Conservation (phyloP, 176 grass and related monocot species). For the Saccharum officinarum region DNA sequence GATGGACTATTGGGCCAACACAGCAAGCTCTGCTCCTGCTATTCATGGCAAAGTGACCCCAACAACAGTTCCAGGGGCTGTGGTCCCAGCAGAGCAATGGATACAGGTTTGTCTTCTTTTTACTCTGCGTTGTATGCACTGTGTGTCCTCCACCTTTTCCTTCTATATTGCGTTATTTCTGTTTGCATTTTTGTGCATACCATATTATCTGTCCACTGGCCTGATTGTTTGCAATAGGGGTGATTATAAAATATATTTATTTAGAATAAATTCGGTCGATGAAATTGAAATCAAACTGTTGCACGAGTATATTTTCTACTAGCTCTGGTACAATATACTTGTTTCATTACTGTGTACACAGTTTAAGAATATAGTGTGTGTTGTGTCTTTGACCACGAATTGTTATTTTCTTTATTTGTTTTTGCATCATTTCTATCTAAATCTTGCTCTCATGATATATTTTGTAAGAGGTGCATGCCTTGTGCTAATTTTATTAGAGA, state of each 20-base stretch:
- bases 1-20: conserved; percentile 78
- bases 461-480: not conserved
- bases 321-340: not conserved
- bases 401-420: not conserved
- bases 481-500: not conserved
- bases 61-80: conserved; percentile 47
- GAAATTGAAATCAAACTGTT: conserved; percentile 21
- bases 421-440: not conserved
- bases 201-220: not conserved
- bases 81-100: conserved; percentile 70
- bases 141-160: not conserved
- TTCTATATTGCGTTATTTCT: conserved; percentile 20
- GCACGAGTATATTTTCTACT: conserved; percentile 1
- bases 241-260: conserved; percentile 1
- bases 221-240: not conserved
- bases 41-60: conserved; percentile 51
- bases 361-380: not conserved
- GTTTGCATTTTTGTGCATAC: conserved; percentile 1
- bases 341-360: not conserved
- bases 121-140: conserved; percentile 10
- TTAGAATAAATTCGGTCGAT: conserved; percentile 5
- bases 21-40: conserved; percentile 50
- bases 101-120: conserved; percentile 63
- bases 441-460: not conserved
- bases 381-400: not conserved